A percentile compares a stretch with the other conserved stretches of the same genome.
phyloP scores from a whole-genome alignment of 768 basidiomycete species.

The Suillus subalutaceus region DNA sequence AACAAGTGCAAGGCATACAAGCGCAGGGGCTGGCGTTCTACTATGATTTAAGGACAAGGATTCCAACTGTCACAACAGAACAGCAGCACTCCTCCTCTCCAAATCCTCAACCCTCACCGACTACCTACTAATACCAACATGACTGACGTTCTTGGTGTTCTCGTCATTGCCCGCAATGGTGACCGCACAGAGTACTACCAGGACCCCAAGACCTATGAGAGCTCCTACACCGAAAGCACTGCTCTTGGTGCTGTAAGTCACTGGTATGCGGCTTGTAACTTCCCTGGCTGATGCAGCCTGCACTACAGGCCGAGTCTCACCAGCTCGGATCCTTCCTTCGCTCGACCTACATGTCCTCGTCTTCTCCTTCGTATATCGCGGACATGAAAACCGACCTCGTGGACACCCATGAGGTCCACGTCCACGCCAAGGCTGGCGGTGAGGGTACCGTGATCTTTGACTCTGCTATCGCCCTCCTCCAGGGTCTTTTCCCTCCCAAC shows the following conservation, averaged over 20 bases:
- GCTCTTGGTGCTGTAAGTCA: slow-evolving; percentile 70
- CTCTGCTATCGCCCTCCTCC: slow-evolving; percentile 81
- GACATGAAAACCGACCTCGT: slow-evolving; percentile 70
- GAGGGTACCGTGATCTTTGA: slow-evolving; percentile 89
- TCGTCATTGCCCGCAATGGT: slow-evolving; percentile 79
- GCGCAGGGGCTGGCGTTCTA: background rate
- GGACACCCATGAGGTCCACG: slow-evolving; percentile 71
- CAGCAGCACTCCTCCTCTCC: slow-evolving; percentile 19
- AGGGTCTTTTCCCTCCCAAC: slow-evolving; percentile 87
- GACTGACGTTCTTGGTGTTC: slow-evolving; percentile 70
- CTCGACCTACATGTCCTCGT: slow-evolving; percentile 63
- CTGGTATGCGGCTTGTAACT: background rate
- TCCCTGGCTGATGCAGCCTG: slow-evolving; percentile 6
- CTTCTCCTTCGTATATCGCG: slow-evolving; percentile 70
- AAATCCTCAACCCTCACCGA: slow-evolving; percentile 9
- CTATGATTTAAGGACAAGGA: slow-evolving; percentile 8
- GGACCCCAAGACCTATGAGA: slow-evolving; percentile 68
- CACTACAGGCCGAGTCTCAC: slow-evolving; percentile 63
- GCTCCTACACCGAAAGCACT: slow-evolving; percentile 66
- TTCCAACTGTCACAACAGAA: background rate
- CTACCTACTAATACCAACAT: slow-evolving; percentile 18
- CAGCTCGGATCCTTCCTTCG: slow-evolving; percentile 65
- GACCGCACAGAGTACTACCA: slow-evolving; percentile 73
- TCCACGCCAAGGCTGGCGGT: slow-evolving; percentile 80
- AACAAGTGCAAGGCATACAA: background rate